A percentile compares a stretch with the other conserved stretches of the same genome.
These are phyloP conservation scores for Odonthalia washingtoniensis DNA, from an alignment of 31 red algal species.

Conservation along the genomic window DNA sequence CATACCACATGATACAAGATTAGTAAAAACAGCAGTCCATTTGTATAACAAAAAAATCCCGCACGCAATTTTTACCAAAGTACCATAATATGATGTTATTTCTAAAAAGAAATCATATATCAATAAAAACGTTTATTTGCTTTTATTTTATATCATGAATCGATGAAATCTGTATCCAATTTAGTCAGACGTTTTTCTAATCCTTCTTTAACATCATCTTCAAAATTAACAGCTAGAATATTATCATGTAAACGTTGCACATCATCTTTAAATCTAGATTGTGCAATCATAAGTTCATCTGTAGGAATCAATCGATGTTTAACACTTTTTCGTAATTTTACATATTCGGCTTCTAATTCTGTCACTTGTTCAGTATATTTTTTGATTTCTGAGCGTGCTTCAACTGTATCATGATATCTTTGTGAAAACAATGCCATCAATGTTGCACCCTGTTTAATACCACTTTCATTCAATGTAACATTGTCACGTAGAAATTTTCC, in stretches of 20 bases:
- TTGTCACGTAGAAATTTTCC: constrained; percentile 38
- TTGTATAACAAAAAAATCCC: no score
- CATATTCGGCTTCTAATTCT: constrained; percentile 14
- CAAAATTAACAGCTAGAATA: not conserved
- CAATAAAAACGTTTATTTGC: not conserved
- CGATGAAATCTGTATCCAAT: not conserved
- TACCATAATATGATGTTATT: not conserved
- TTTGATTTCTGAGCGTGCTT: constrained; percentile 1
- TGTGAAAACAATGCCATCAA: constrained; percentile 48
- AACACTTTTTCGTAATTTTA: not conserved
- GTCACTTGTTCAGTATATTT: not conserved
- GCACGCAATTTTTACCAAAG: no score
- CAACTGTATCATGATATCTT: constrained; percentile 44
- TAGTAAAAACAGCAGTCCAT: no score
- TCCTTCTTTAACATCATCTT: not conserved
- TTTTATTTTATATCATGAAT: not conserved
- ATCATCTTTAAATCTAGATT: not conserved
- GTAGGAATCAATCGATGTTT: constrained; percentile 29
- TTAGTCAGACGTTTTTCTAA: not conserved
- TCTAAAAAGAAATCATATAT: not conserved
- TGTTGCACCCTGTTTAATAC: constrained; percentile 24
- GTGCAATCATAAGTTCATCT: constrained; percentile 18
- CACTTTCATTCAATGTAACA: not conserved
- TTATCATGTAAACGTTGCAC: constrained; percentile 10
- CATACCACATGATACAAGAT: no score